phyloP scores from a whole-genome alignment of 2,329 filamentous ascomycete species.

The Ophiostoma piceae region DNA sequence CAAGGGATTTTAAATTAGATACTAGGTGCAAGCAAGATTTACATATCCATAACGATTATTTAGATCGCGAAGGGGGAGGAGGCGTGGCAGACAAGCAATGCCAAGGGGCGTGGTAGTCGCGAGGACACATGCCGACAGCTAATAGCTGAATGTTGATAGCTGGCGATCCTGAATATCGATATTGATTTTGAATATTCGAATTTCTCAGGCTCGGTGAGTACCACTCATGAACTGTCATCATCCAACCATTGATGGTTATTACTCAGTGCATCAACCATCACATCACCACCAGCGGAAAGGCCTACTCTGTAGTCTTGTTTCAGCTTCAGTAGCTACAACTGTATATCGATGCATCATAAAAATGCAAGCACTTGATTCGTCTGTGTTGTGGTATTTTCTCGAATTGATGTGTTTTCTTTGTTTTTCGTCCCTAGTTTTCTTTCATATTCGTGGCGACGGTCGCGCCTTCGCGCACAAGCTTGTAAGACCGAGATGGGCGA shows the following conservation, averaged over 20 bases:
- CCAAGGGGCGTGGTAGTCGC: neutral
- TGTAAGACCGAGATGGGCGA: conserved; percentile 20
- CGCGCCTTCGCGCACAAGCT: conserved; percentile 22
- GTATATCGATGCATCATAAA: neutral
- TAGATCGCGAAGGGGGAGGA: neutral
- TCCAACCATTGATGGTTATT: neutral
- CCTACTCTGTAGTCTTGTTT: neutral
- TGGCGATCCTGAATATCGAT: neutral
- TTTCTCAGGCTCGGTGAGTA: neutral
- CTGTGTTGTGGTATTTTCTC: neutral
- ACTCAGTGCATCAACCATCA: neutral
- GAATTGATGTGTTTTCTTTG: neutral
- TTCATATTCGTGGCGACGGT: conserved; percentile 16
- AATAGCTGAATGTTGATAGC: neutral
- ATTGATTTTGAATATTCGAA: neutral
- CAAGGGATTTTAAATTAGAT: neutral
- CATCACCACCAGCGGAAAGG: neutral
- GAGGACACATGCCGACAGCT: neutral
- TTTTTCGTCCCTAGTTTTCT: neutral
- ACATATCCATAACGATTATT: neutral
- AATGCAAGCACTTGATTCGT: neutral
- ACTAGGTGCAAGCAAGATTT: neutral
- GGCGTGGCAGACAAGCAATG: neutral
- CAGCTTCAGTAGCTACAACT: neutral
- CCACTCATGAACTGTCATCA: neutral